A percentile compares a stretch with the other conserved stretches of the same genome.
Conservation (phyloP, 2,329 filamentous ascomycete genomes). For the Ophiostoma novo-ulmi region DNA sequence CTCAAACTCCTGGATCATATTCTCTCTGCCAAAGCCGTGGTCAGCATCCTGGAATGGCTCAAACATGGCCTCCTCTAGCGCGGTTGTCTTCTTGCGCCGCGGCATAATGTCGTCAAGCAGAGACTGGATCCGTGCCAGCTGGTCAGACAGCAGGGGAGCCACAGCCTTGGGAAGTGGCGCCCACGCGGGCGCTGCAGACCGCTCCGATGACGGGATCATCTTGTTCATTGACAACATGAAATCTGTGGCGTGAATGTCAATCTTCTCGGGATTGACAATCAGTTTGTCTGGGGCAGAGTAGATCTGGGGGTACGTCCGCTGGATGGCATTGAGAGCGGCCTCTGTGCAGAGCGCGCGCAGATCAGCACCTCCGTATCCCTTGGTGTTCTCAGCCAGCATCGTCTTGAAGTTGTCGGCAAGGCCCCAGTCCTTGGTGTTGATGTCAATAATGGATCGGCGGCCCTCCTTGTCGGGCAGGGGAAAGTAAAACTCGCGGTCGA, state of each 20-base stretch:
- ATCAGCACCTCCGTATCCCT: constrained; percentile 91
- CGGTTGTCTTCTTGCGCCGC: constrained; percentile 77
- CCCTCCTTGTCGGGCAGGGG: constrained; percentile 78
- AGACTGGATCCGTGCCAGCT: constrained; percentile 63
- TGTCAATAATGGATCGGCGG: constrained; percentile 82
- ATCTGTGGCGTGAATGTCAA: constrained; percentile 83
- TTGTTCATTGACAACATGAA: constrained; percentile 98
- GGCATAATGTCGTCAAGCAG: constrained; percentile 74
- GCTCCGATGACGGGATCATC: constrained; percentile 89
- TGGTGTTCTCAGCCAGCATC: constrained; percentile 79
- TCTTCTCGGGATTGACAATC: constrained; percentile 76
- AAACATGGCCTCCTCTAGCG: constrained; percentile 88
- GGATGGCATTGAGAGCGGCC: constrained; percentile 90
- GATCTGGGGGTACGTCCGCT: constrained; percentile 92
- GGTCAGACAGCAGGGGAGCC: constrained; percentile 71
- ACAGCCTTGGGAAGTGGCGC: constrained; percentile 72
- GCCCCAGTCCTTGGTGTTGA: constrained; percentile 93
- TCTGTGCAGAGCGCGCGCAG: constrained; percentile 91
- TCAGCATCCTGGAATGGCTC: constrained; percentile 79
- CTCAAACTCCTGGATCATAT: constrained; percentile 72
- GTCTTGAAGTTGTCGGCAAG: constrained; percentile 74
- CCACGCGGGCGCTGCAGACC: constrained; percentile 79
- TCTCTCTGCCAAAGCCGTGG: constrained; percentile 79
- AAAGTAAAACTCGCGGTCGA: constrained; percentile 98
- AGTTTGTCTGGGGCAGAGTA: constrained; percentile 88